Evolutionary conservation across 2,329 filamentous ascomycete species (phyloP), one percentile per base, ranked within the genome.

Genomic region (Colletotrichum sp.): DNA sequence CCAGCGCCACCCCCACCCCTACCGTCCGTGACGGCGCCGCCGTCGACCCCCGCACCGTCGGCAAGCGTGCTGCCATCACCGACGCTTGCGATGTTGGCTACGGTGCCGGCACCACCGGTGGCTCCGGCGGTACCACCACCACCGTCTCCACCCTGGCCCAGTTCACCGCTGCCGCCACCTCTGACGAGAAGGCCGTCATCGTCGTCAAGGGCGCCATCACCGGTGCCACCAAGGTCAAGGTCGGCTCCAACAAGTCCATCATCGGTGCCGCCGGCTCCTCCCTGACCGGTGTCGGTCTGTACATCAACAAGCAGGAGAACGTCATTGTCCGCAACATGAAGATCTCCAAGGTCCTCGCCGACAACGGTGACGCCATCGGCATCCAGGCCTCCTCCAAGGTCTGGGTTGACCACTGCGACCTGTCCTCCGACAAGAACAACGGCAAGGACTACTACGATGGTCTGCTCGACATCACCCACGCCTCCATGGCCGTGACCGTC

Each of bases 381-480:
- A 89, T 93, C 74, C 89, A 92, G 82, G 81, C 81, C 14, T 87
- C 89, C 65, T 89, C 82, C 73, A 92, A 92, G 77, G 86, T 92
- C 79, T 94, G 92, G 92, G 85, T 94, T 65, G 92, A 94, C 84
- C 92, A 94, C 85, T 87, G 88, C 81, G 92, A 94, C 77, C 86
- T 94, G 26, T 91, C 89, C 6, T 91, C 90, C 28, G 89, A 93
- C 83, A 80, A 81, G 38, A 85, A 88, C 79, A 86, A 90, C 81
- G 91, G 88, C 86, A 94, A 94, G 85, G 92, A 94, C 85, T 93
- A 90, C 85, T 94, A 93, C 80, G 93, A 94, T 72, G 92, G 93
- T 36, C 88, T 94, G 3, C 84, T 92, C 62, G 93, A 94, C 79
- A 84, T 89, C 66, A 93, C 89, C 65, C 92, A 93, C 83, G 93